phyloP scores from a whole-genome alignment of 1,284 basidiomycete genomes.

The Moesziomyces globuligerus region DNA sequence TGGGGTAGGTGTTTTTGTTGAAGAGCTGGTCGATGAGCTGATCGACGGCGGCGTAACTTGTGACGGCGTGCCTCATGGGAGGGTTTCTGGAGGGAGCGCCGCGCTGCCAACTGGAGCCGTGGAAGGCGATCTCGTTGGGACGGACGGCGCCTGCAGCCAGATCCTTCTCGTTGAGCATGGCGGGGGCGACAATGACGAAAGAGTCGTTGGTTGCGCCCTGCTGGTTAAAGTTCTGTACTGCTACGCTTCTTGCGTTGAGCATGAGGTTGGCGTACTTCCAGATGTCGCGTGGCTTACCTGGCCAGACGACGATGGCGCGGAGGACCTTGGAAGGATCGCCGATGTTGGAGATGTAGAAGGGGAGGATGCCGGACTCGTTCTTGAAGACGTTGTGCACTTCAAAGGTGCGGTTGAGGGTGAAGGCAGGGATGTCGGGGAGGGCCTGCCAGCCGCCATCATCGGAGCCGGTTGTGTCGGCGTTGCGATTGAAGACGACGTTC shows the following conservation, averaged over 20 bases:
- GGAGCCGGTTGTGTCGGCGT: slow-evolving; percentile 24
- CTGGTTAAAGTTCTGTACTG: slow-evolving; percentile 29
- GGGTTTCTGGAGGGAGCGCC: slow-evolving; percentile 50
- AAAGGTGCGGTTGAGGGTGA: slow-evolving; percentile 46
- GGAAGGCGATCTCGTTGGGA: slow-evolving; percentile 32
- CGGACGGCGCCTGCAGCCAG: slow-evolving; percentile 44
- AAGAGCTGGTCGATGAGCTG: slow-evolving; percentile 45
- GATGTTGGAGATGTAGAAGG: slow-evolving; percentile 51
- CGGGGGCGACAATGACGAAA: slow-evolving; percentile 36
- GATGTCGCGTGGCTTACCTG: slow-evolving; percentile 57
- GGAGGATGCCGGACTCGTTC: slow-evolving; percentile 49
- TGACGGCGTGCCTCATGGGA: slow-evolving; percentile 27
- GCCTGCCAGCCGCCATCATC: slow-evolving; percentile 68
- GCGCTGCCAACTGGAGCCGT: slow-evolving; percentile 54
- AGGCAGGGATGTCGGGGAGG: slow-evolving; percentile 34
- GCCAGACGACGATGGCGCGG: slow-evolving; percentile 45
- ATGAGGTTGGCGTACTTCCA: slow-evolving; percentile 62
- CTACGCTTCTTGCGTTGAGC: slow-evolving; percentile 45
- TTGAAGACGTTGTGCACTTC: slow-evolving; percentile 28
- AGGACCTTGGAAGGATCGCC: slow-evolving; percentile 39
- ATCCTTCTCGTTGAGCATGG: slow-evolving; percentile 39
- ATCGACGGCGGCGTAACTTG: slow-evolving; percentile 57
- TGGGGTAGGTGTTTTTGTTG: slow-evolving; percentile 53
- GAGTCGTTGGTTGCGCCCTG: slow-evolving; percentile 32
- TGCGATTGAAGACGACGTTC: slow-evolving; percentile 18